Evolutionary conservation across 371 early-diverging fungal genomes (phyloP), one percentile per base, ranked within the genome.

Genomic region (Mortierella sp.): DNA sequence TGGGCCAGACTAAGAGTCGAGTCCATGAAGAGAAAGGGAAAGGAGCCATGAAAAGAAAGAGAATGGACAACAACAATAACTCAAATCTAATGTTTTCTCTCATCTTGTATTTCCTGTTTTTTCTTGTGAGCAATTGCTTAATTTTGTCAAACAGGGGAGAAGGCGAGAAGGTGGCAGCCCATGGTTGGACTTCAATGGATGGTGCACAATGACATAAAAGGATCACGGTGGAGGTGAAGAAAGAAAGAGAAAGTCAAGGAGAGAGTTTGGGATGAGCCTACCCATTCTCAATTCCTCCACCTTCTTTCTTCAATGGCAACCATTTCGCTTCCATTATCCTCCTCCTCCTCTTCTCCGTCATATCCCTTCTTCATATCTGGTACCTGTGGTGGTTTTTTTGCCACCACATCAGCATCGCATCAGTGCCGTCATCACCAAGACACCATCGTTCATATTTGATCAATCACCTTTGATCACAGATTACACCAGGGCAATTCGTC

Each of bases 121-220:
- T 68, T 18, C 2, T 63, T 68, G 75, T 44, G 43, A 55, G 58
- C 54, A 58, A 35, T 32, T 24, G 12, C 1, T 56, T 21, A 16
- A 5, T 71, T 32, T 24, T 55, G 35, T 75, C 68, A 68, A 68
- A 68, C 41, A 68, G 32, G 65, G 51, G 58, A 70, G 51, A 38
- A 21, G 35, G 35, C 35, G 14, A 63, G 51, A 68, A 35, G 29
- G 49, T 35, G 38, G 38, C 49, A 32, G 35, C 8, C 41, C 63
- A 32, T 29, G 35, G 18, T 24, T 24, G 38, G 38, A 6, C 51
- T 27, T 38, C 68, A 10, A 68, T 68, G 68, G 54, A 46, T 32
- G 41, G 6, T 68, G 68, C 68, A 68, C 68, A 38, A 10, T 24
- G 56, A 6, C 41, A 68, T 7, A 65, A 16, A 35, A 18, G 63